Base-by-base conservation (phyloP, 306 rosid species). In the Cicer judaicum region DNA sequence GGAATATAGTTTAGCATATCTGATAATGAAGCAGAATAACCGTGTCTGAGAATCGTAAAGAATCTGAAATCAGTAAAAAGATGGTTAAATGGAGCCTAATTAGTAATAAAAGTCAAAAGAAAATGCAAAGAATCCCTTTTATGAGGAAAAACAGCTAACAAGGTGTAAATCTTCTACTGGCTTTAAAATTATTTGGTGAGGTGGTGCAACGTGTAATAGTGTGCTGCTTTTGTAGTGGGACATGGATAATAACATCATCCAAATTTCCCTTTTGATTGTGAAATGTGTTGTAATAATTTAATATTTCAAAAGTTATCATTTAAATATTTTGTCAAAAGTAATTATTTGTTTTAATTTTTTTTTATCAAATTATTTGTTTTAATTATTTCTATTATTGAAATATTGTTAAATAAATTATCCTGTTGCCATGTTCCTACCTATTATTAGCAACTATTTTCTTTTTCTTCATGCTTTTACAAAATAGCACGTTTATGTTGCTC, bases 21-120 rank as follows among this genome's bases (percentile, higher is more conserved):
- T 64, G 10, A 9, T 1, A 9, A 64, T 7, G 18, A 15, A 72
- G 64, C 70, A 66, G 11, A 56, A 57, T 66, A 49, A 67, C 71
- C 29, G 48, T 47, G 29, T 11, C 11, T 9, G 50, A 41, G 54
- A 80, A 64, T 61, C 43, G 73, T 75, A 68, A 64, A 80, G 79
- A 80, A 68, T 74, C 21, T 68, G 80, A 68, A 80, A 80, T 68
- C 49, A 57, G 60, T 24, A 10, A 48, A 74, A 74, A 68, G 66
- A 68, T 50, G 67, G 50, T 49, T 19, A 68, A 74, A 40, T 59
- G 29, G 67, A 50, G 76, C 13, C 72, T 59, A 73, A 59, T 67
- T 74, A 6, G 72, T 41, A 68, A 11, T 72, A 49, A 80, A 67
- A 59, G 72, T 74, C 41, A 68, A 74, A 39, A 79, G 19, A 54